A percentile compares a stretch with the other conserved stretches of the same genome.
Evolutionary conservation across 1,139 yeast genomes (phyloP).

Genomic region (Candida tropicalis): DNA sequence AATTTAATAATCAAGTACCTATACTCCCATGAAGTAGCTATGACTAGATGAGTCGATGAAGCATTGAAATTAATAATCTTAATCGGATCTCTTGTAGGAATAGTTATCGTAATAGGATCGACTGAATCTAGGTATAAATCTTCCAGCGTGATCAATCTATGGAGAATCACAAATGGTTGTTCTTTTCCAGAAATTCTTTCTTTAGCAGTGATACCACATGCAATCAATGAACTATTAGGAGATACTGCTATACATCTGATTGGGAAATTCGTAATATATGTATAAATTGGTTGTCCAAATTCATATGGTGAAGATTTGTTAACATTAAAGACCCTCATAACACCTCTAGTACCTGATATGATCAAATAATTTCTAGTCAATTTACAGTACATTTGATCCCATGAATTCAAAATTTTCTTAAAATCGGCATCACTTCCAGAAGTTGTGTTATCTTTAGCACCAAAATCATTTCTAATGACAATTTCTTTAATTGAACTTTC

Average conservation of each 20-base stretch:
- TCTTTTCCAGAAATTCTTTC: constrained; percentile 71
- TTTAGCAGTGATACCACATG: constrained; percentile 81
- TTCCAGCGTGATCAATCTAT: constrained; percentile 40
- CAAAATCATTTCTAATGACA: constrained; percentile 38
- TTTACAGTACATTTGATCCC: constrained; percentile 72
- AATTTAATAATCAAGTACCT: constrained; percentile 76
- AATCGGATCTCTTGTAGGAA: constrained; percentile 86
- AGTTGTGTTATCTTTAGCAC: constrained; percentile 20
- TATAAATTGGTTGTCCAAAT: constrained; percentile 66
- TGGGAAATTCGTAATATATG: constrained; percentile 72
- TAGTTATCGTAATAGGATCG: constrained; percentile 70
- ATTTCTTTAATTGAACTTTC: constrained; percentile 22
- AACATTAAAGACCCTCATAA: constrained; percentile 65
- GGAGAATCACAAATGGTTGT: constrained; percentile 78
- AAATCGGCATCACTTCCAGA: constrained; percentile 23
- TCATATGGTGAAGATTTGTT: constrained; percentile 33
- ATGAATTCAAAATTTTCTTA: constrained; percentile 37
- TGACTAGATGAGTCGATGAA: constrained; percentile 69
- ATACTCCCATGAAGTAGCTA: constrained; percentile 84
- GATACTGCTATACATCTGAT: constrained; percentile 78
- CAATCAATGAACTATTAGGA: constrained; percentile 63
- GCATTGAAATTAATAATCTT: constrained; percentile 71
- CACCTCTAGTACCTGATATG: constrained; percentile 75
- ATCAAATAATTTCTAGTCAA: constrained; percentile 63
- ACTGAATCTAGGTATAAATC: constrained; percentile 32